Percentiles rank a stretch among this genome's conserved stretches.
Evolutionary conservation across 768 basidiomycete species (phyloP).

Genomic region (Sporobolomyces phaffii): DNA sequence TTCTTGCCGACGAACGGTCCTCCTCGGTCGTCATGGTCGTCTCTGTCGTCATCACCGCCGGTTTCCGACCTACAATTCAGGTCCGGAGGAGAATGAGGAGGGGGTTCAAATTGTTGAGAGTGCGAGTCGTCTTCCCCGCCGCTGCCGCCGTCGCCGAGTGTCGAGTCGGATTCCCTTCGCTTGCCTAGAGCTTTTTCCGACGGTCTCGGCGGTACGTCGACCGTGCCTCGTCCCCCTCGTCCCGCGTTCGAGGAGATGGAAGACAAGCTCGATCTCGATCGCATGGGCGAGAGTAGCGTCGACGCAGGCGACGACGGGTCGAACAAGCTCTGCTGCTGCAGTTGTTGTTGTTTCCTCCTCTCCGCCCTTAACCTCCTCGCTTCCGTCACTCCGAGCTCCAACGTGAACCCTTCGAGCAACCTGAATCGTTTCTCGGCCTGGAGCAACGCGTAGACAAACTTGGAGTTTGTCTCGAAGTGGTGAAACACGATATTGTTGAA

Average conservation of each 20-base stretch:
- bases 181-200: no score
- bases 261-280: conserved; percentile 1
- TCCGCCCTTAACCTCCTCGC: conserved; percentile 56
- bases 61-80: no score
- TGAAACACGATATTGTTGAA: conserved; percentile 79
- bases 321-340: no score
- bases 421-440: conserved; percentile 79
- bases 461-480: conserved; percentile 74
- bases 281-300: background rate
- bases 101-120: no score
- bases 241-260: conserved; percentile 9
- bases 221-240: no score
- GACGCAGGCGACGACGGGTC: background rate
- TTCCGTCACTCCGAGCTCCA: conserved; percentile 76
- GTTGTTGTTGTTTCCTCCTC: conserved; percentile 6
- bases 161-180: no score
- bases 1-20: conserved; percentile 62
- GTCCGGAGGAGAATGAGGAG: no score
- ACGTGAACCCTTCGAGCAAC: conserved; percentile 83
- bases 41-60: no score
- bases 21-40: background rate
- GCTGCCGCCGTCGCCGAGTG: conserved; percentile 90
- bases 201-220: background rate
- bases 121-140: conserved; percentile 85
- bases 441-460: conserved; percentile 77